Evolutionary conservation across 2,329 filamentous ascomycete genomes (phyloP), one percentile per base, ranked within the genome.

Genomic region (Pseudogymnoascus sp.): DNA sequence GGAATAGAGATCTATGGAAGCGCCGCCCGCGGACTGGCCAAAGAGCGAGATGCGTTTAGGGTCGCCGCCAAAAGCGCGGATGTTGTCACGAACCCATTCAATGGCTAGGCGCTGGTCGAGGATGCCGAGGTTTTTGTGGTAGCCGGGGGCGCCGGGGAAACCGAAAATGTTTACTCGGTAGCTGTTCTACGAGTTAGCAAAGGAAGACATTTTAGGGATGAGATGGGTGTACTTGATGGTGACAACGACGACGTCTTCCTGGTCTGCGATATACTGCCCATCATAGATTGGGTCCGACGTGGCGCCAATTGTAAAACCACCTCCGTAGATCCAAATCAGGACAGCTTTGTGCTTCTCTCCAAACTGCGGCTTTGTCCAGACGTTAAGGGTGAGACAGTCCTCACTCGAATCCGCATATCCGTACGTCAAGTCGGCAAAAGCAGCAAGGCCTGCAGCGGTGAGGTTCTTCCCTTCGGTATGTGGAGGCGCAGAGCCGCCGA

Each of bases 91-190:
- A 36, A 87, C 78, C 85, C 85, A 87, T 63, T 77, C 73, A 22
- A 87, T 74, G 12, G 81, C 77, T 18, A 79, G 69, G 63, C 81
- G 76, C 71, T 87, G 84, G 67, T 88, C 86, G 63, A 79, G 75
- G 57, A 88, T 71, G 1, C 86, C 87, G 3, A 64, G 64, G 20
- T 70, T 70, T 6, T 60, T n/a, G 5, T 62, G 60, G 6, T 66
- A 58, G 9, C 62, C 66, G 2, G 64, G 63, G 39, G 65, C 62
- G 57, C 65, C 64, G 5, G 66, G 67, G 41, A 66, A 66, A 7
- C 68, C 68, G 50, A 70, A 69, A 4, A 70, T 71, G 63, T 73
- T 74, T 50, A 74, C 22, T 1, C 76, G 74, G 63, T 79, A 79
- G 66, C 77, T 78, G 14, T 22, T 22, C 16, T 50, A 14, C 14